Base-by-base conservation (phyloP, 1,284 basidiomycete species). In the Cutaneotrichosporon cavernicola region DNA sequence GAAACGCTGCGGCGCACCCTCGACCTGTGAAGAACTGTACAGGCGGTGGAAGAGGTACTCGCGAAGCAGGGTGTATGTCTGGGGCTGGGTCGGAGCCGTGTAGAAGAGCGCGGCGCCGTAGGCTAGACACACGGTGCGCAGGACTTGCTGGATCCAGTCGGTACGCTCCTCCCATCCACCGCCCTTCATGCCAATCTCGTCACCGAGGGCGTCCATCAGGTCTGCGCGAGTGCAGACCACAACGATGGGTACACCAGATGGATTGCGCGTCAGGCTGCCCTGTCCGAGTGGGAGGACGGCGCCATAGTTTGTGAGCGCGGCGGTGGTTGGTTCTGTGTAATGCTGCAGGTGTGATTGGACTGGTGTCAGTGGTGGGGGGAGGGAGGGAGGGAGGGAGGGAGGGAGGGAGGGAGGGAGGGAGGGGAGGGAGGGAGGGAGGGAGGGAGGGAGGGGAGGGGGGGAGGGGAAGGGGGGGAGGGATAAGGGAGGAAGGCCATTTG, bases 81-180 rank as follows among this genome's bases (percentile, higher is more conserved):
- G 76, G 4, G 94, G 91, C 56, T 89, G 85, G 2, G 79, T 76
- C 7, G 87, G 88, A 0, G 93, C 92, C 0, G 93, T 94, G 74
- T 95, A 97, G 79, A 97, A 96, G 51, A 99, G 80, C 0, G 88
- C 87, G 0, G 96, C 94, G 26, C 97, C 97, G 75, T 97, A 97
- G 80, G 92, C 90, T 58, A 98, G 82, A 74, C 92, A 97, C 64
- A 98, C 86, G 0, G 92, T 92, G 34, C 96, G 86, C 60, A 99
- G 83, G 26, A 92, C 88, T 75, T 99, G 96, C 87, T 98, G 96
- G 22, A 97, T 85, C 60, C 91, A 91, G 78, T 99, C 96, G 56
- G 94, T 95, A 70, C 91, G 85, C 78, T 98, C 96, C 78, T 99
- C 97, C 89, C 92, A 95, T 72, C 90, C 90, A 13, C 87, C 86